These are phyloP conservation scores for Picea abies DNA, from an alignment of 83 land plant species.

Conservation along the genomic window DNA sequence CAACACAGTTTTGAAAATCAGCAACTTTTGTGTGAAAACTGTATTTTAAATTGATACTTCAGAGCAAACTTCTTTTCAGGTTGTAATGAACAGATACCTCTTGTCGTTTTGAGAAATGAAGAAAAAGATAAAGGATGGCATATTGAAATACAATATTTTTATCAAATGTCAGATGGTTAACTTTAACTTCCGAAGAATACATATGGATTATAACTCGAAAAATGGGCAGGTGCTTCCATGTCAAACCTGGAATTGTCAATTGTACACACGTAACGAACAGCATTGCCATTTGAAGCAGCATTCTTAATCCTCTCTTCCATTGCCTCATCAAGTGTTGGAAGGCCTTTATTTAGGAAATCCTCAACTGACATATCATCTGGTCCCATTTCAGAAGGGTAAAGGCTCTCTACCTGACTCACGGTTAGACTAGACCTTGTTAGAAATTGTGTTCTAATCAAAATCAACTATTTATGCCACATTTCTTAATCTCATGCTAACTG, in stretches of 20 bases:
- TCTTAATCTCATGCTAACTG: neutral
- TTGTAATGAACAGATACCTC: no score
- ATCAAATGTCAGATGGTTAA: no score
- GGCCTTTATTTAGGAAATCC: constrained; percentile 57
- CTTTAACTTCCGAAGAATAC: neutral
- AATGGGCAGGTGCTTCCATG: neutral
- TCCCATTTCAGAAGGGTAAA: constrained; percentile 71
- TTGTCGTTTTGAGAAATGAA: neutral
- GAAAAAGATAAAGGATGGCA: neutral
- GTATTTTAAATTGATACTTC: no score
- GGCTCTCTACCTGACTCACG: constrained; percentile 58
- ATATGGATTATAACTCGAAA: neutral
- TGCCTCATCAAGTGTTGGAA: constrained; percentile 46
- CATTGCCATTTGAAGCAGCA: constrained; percentile 64
- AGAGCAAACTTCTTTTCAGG: no score
- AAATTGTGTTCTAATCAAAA: neutral
- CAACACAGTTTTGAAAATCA: no score
- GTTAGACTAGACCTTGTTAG: neutral
- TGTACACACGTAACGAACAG: constrained; percentile 77
- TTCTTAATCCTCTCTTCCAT: constrained; percentile 47
- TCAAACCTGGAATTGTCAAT: constrained; percentile 62
- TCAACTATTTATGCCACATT: neutral
- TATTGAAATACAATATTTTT: neutral
- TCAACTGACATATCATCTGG: constrained; percentile 52
- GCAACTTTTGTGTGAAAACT: no score